phyloP scores from a whole-genome alignment of 2,329 filamentous ascomycete species.

The Paracoccidioides brasiliensis region DNA sequence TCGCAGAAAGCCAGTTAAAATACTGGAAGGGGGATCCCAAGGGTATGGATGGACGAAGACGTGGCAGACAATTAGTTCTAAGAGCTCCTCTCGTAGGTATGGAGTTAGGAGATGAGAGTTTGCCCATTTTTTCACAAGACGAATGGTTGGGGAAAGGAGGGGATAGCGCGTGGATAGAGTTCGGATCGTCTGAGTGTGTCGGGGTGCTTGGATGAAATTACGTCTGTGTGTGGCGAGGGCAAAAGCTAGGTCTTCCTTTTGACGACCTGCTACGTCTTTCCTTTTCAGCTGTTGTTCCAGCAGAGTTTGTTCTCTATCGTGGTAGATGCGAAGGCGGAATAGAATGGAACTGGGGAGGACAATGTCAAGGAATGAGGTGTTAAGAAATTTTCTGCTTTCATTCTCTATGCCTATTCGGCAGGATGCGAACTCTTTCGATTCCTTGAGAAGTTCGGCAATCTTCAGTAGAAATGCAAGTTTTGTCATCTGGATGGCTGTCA shows the following conservation, averaged over 20 bases:
- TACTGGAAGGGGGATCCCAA: conserved; percentile 63
- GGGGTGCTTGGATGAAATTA: conserved; percentile 56
- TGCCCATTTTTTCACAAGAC: conserved; percentile 84
- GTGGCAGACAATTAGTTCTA: conserved; percentile 69
- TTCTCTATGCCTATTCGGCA: conserved; percentile 74
- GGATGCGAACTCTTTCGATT: conserved; percentile 46
- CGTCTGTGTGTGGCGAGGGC: conserved; percentile 60
- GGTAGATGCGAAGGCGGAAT: conserved; percentile 78
- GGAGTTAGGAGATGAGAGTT: conserved; percentile 62
- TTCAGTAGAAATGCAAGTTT: conserved; percentile 77
- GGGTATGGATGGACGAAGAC: conserved; percentile 73
- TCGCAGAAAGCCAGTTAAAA: conserved; percentile 67
- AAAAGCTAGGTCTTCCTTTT: conserved; percentile 55
- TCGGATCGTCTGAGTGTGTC: conserved; percentile 69
- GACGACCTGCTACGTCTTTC: conserved; percentile 50
- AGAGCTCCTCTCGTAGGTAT: conserved; percentile 65
- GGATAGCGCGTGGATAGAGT: conserved; percentile 70
- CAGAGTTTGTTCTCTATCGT: conserved; percentile 72
- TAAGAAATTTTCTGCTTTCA: conserved; percentile 51
- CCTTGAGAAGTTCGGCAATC: conserved; percentile 58
- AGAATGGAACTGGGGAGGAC: conserved; percentile 55
- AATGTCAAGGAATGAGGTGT: conserved; percentile 72
- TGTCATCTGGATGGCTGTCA: conserved; percentile 80
- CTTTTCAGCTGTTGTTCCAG: conserved; percentile 68
- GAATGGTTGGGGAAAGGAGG: conserved; percentile 66